Evolutionary conservation across 371 early-diverging fungal species (phyloP).

Genomic region (Mortierella sp.): DNA sequence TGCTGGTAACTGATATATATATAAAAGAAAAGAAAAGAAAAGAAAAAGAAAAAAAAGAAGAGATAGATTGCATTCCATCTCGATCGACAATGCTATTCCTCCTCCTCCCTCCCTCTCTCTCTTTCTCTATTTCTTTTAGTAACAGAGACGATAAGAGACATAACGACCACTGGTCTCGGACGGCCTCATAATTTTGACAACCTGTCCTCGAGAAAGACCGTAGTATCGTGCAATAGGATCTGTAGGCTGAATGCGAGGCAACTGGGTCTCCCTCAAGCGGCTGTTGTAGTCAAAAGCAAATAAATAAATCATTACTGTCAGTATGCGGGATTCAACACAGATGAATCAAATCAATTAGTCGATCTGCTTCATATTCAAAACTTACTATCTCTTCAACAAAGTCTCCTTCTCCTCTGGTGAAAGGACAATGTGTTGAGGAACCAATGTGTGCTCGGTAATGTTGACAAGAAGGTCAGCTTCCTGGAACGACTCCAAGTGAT

Average conservation of each 20-base stretch:
- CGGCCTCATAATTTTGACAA: constrained; percentile 95
- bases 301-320: constrained; percentile 6
- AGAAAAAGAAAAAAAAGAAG: neutral
- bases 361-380: constrained; percentile 9
- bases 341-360: neutral
- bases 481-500: constrained; percentile 93
- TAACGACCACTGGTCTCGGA: constrained; percentile 98
- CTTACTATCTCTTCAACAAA: constrained; percentile 92
- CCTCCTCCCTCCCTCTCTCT: neutral
- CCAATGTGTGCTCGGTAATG: constrained; percentile 97
- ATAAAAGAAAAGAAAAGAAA: too few relatives aligned
- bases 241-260: constrained; percentile 92
- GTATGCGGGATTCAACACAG: neutral
- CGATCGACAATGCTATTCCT: neutral
- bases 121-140: constrained; percentile 57
- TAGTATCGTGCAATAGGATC: constrained; percentile 99
- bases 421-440: constrained; percentile 96
- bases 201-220: constrained; percentile 95
- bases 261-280: constrained; percentile 94
- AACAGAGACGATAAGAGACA: constrained; percentile 92
- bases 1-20: too few relatives aligned
- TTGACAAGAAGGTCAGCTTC: constrained; percentile 98
- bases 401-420: constrained; percentile 91
- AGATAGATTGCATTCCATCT: neutral
- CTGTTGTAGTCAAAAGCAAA: constrained; percentile 48